Base-by-base conservation (phyloP, 139 green algal genomes). In the Chlorella sp. region DNA sequence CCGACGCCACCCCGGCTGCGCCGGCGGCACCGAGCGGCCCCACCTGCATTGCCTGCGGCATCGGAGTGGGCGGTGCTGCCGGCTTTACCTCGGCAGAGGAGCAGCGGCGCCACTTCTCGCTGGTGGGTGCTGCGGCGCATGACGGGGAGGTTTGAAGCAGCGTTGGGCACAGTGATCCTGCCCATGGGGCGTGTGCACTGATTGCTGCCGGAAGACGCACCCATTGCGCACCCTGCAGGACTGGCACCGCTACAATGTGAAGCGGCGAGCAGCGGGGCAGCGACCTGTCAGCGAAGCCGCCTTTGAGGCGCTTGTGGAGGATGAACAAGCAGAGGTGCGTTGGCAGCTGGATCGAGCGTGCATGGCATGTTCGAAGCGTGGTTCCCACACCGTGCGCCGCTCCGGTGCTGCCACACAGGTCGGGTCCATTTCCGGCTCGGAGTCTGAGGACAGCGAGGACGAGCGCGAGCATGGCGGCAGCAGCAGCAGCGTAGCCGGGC, bases 161-260 rank as follows among this genome's bases (percentile, higher is more conserved):
- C n/a, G n/a, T 60, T 24, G 51, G 2, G 51, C 3, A 1, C 60
- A 38, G 58, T 14, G 9, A 65, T 14, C 58, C 11, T 60, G 16
- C 51, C 51, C 51, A n/a, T n/a, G n/a, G n/a, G n/a, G n/a, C n/a
- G n/a, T n/a, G n/a, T n/a, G n/a, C n/a, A n/a, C n/a, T n/a, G n/a
- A n/a, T n/a, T n/a, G n/a, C n/a, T n/a, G n/a, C n/a, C n/a, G n/a
- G n/a, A n/a, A n/a, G n/a, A 54, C 46, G 46, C 46, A 54, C 58
- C 58, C 14, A 4, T 26, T 9, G 4, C 20, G 9, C 4, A 26
- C 58, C 9, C 22, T n/a, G 28, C 60, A 38, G 0, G 96, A 99
- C 86, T 99, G 95, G 96, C 96, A 99, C 84, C 87, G 94, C 68
- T 87, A 88, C 83, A 99, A 98, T 67, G 85, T 97, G 26, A 96